phyloP scores from a whole-genome alignment of 2,329 filamentous ascomycete genomes.

The Neospermospora avenae region DNA sequence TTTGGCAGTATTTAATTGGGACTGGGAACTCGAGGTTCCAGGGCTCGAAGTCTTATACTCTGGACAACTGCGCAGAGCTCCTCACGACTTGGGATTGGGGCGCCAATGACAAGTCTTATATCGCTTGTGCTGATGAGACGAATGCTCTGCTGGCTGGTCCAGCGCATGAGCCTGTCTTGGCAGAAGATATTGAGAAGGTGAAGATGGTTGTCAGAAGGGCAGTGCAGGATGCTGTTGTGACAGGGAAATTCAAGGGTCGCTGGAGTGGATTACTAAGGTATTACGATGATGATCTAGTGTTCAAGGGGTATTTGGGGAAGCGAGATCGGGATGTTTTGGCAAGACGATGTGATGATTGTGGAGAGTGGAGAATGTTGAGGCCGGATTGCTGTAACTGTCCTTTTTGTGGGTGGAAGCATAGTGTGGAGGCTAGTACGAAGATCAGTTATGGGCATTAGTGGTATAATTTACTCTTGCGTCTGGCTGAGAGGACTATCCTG shows the following conservation, averaged over 20 bases:
- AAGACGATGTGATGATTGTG: constrained; percentile 8
- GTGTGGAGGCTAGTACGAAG: constrained; percentile 10
- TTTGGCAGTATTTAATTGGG: constrained; percentile 28
- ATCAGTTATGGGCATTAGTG: neutral
- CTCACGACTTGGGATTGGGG: constrained; percentile 26
- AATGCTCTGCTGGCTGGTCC: constrained; percentile 15
- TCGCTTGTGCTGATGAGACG: constrained; percentile 11
- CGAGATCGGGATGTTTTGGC: constrained; percentile 15
- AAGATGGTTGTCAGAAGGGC: neutral
- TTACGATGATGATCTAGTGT: constrained; percentile 15
- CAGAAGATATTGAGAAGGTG: neutral
- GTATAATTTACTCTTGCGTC: neutral
- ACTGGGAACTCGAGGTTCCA: constrained; percentile 19
- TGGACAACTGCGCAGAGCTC: constrained; percentile 15
- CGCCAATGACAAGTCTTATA: constrained; percentile 17
- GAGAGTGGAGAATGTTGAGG: constrained; percentile 17
- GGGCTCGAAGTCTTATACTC: constrained; percentile 4
- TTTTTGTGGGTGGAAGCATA: constrained; percentile 14
- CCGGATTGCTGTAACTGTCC: constrained; percentile 13
- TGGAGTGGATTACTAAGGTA: constrained; percentile 15
- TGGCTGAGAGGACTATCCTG: neutral
- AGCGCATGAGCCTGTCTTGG: neutral
- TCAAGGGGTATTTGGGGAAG: constrained; percentile 3
- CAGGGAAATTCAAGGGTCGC: constrained; percentile 13
- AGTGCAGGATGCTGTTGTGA: neutral